Evolutionary conservation across 2,329 filamentous ascomycete genomes (phyloP).

Genomic region (Sporothrix euskadiensis): DNA sequence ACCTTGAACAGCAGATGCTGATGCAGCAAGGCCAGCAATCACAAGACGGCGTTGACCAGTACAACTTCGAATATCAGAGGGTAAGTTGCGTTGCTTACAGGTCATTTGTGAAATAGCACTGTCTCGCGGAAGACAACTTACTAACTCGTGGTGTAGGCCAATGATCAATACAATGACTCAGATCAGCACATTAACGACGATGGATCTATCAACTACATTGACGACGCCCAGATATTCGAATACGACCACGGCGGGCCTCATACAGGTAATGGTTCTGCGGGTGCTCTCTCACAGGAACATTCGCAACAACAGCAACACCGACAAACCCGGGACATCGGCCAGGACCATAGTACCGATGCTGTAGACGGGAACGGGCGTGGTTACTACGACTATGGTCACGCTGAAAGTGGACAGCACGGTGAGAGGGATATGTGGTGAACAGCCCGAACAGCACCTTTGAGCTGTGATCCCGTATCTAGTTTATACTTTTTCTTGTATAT

Average conservation of each 20-base stretch:
- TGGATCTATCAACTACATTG: conserved; percentile 37
- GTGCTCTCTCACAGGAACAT: background rate
- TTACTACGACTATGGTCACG: conserved; percentile 35
- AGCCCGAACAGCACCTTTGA: background rate
- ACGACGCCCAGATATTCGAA: conserved; percentile 42
- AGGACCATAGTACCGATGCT: background rate
- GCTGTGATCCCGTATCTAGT: background rate
- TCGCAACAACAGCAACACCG: background rate
- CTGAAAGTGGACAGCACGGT: conserved; percentile 28
- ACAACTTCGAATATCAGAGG: conserved; percentile 43
- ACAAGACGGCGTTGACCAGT: conserved; percentile 36
- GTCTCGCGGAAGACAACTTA: background rate
- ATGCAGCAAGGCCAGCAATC: conserved; percentile 33
- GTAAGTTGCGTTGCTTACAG: conserved; percentile 34
- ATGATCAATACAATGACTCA: conserved; percentile 39
- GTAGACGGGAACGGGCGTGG: conserved; percentile 24
- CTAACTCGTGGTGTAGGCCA: conserved; percentile 25
- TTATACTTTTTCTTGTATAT: background rate
- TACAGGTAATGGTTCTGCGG: background rate
- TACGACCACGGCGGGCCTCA: conserved; percentile 38
- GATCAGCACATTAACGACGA: conserved; percentile 33
- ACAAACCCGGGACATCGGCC: conserved; percentile 1
- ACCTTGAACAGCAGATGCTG: conserved; percentile 33
- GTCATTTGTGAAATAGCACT: background rate
- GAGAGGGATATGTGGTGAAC: conserved; percentile 37